Base-by-base conservation (phyloP, 2,329 filamentous ascomycete species). In the Tolypocladium nubicola region DNA sequence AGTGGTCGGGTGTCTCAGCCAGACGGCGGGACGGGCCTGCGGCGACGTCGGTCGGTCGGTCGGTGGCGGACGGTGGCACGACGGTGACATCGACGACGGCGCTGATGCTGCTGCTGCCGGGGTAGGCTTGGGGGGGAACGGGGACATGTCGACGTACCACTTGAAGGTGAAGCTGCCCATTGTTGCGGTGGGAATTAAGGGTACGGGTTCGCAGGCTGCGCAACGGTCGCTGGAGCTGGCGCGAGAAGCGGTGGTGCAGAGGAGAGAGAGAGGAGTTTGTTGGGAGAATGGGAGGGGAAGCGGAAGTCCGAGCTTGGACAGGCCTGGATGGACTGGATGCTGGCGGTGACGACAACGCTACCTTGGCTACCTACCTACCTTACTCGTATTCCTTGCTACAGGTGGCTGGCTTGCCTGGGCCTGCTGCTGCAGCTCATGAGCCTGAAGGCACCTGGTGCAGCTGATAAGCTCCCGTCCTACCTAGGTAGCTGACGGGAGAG, bases 161-260 rank as follows among this genome's bases (percentile, higher is more conserved):
- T 80, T 85, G 76, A 88, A 88, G 54, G 83, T 83, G 69, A 83
- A 87, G 75, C 76, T 86, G 67, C 82, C 84, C 83, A 87, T 86
- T 63, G 67, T 75, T 66, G 62, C 58, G 59, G 64, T 64, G 63
- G 39, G 23, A 40, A 57, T 35, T 13, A 43, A 8, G 2, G 11
- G n/a, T 52, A n/a, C 19, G 47, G 47, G 2, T 26, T 54, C 39
- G 23, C 52, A 21, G 39, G 52, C 52, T 54, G 40, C 53, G 53
- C 53, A 55, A 47, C 53, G 30, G 40, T 45, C 39, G 39, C 26
- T 33, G n/a, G 26, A 41, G 53, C 23, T 35, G 26, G 53, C 16
- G 40, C 40, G 40, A 45, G 39, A 55, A 11, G 30, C 40, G 53
- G 26, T 21, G n/a, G 39, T 35, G 39, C 39, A 33, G 26, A n/a